phyloP scores from a whole-genome alignment of 2,329 filamentous ascomycete genomes.

The Aspergillus viridinutans region DNA sequence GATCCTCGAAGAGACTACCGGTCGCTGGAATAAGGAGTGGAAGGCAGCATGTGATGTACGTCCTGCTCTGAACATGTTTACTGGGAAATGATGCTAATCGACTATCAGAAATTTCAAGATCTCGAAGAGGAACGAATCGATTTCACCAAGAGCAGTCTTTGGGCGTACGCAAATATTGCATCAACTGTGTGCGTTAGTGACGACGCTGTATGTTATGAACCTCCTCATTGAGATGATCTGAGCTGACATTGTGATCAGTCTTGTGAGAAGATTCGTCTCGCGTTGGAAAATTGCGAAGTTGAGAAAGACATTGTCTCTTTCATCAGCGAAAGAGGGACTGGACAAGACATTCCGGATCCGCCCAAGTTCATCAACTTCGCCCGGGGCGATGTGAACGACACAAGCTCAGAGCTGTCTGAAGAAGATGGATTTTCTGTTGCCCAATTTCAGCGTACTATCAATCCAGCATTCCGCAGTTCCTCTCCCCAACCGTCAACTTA shows the following conservation, averaged over 20 bases:
- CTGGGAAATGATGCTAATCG: slow-evolving; percentile 17
- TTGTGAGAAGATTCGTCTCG: slow-evolving; percentile 92
- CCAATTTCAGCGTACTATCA: slow-evolving; percentile 91
- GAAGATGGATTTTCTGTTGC: slow-evolving; percentile 97
- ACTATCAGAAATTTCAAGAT: slow-evolving; percentile 84
- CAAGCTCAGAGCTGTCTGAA: slow-evolving; percentile 75
- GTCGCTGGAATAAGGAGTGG: slow-evolving; percentile 96
- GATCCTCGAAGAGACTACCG: slow-evolving; percentile 88
- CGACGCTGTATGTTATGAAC: slow-evolving; percentile 58
- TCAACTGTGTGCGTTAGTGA: slow-evolving; percentile 98
- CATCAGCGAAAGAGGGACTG: slow-evolving; percentile 83
- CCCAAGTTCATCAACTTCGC: slow-evolving; percentile 99
- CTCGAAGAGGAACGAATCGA: slow-evolving; percentile 95
- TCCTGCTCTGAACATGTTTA: slow-evolving; percentile 2
- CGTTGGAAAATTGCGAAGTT: slow-evolving; percentile 91
- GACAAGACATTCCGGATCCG: slow-evolving; percentile 94
- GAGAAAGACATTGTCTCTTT: slow-evolving; percentile 89
- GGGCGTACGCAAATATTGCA: slow-evolving; percentile 96
- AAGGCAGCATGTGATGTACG: slow-evolving; percentile 80
- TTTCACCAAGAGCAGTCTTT: slow-evolving; percentile 95
- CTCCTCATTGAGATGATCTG: neutral
- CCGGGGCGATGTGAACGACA: slow-evolving; percentile 71
- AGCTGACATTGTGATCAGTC: slow-evolving; percentile 46
- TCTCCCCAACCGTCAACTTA: slow-evolving; percentile 92
- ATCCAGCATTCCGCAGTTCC: slow-evolving; percentile 90